Conservation (phyloP, 805 yeast species). For the Starmerella stigmatis region DNA sequence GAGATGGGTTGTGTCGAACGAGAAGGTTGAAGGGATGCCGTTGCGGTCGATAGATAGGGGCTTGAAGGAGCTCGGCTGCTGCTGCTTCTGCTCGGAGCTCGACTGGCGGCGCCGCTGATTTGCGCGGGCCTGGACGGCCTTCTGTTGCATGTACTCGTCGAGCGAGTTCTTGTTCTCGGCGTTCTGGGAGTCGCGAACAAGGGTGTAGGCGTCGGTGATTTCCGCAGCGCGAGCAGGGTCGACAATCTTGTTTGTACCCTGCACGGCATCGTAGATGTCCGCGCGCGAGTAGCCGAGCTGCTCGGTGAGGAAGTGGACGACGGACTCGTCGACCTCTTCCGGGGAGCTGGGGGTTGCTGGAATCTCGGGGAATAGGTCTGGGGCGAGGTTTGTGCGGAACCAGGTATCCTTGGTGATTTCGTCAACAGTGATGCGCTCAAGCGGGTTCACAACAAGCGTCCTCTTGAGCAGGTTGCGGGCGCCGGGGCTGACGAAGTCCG, state of each 20-base stretch:
- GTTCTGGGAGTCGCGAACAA: slow-evolving; percentile 69
- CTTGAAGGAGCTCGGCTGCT: slow-evolving; percentile 7
- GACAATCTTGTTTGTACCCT: slow-evolving; percentile 33
- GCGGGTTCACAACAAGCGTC: slow-evolving; percentile 91
- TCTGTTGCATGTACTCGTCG: slow-evolving; percentile 22
- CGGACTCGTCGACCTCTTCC: slow-evolving; percentile 51
- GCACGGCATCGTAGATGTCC: slow-evolving; percentile 60
- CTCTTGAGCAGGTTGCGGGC: slow-evolving; percentile 72
- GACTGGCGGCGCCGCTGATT: slow-evolving; percentile 5
- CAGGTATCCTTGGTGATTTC: slow-evolving; percentile 91
- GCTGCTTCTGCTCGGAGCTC: slow-evolving; percentile 3
- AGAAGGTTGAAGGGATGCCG: slow-evolving; percentile 32
- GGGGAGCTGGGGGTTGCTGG: slow-evolving; percentile 12
- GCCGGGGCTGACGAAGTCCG: slow-evolving; percentile 74
- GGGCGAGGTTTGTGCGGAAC: slow-evolving; percentile 75
- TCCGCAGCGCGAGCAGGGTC: slow-evolving; percentile 43
- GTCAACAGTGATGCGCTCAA: slow-evolving; percentile 83
- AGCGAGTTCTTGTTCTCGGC: slow-evolving; percentile 16
- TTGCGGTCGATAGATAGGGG: slow-evolving; percentile 20
- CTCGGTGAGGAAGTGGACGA: slow-evolving; percentile 59
- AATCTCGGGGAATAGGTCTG: slow-evolving; percentile 59
- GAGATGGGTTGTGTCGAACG: slow-evolving; percentile 33
- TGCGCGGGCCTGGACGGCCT: slow-evolving; percentile 17
- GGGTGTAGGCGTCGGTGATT: slow-evolving; percentile 72
- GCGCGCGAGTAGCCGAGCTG: slow-evolving; percentile 86